A percentile compares a stretch with the other conserved stretches of the same genome.
Evolutionary conservation across 169 alveolate species (phyloP).

Genomic region (Ichthyophthirius multifiliis): DNA sequence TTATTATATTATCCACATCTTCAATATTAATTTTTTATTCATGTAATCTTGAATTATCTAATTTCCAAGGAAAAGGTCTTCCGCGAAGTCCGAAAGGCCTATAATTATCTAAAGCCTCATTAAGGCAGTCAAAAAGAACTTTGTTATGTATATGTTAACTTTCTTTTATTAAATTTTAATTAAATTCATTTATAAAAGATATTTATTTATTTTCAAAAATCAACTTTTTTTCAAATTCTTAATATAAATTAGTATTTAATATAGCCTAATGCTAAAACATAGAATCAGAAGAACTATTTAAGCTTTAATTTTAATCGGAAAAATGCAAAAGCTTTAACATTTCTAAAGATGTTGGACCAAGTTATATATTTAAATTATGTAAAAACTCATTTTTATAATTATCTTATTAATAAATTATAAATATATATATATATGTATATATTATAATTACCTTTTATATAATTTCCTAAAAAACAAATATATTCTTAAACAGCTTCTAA

Average conservation of each 20-base stretch:
- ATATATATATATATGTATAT: background rate
- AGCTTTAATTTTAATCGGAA: conserved; percentile 10
- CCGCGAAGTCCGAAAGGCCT: conserved; percentile 77
- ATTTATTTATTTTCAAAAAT: conserved; percentile 4
- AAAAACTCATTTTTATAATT: background rate
- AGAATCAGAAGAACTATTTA: background rate
- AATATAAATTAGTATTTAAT: conserved; percentile 42
- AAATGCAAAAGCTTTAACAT: conserved; percentile 24
- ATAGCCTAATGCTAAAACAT: conserved; percentile 26
- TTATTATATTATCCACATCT: background rate
- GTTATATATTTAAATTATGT: background rate
- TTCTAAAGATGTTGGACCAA: conserved; percentile 40
- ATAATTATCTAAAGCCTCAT: conserved; percentile 62
- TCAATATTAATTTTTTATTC: background rate
- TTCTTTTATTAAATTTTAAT: conserved; percentile 14
- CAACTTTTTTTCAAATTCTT: conserved; percentile 37
- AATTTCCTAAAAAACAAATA: background rate
- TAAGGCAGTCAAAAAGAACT: conserved; percentile 66
- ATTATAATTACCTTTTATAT: background rate
- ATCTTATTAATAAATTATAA: background rate
- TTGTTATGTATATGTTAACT: conserved; percentile 71
- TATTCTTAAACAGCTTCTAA: background rate
- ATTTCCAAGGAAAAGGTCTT: conserved; percentile 70
- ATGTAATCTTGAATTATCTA: conserved; percentile 3
- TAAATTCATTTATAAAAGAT: background rate